phyloP scores from a whole-genome alignment of 164 flowering plant genomes.

The Vitis rupestris region DNA sequence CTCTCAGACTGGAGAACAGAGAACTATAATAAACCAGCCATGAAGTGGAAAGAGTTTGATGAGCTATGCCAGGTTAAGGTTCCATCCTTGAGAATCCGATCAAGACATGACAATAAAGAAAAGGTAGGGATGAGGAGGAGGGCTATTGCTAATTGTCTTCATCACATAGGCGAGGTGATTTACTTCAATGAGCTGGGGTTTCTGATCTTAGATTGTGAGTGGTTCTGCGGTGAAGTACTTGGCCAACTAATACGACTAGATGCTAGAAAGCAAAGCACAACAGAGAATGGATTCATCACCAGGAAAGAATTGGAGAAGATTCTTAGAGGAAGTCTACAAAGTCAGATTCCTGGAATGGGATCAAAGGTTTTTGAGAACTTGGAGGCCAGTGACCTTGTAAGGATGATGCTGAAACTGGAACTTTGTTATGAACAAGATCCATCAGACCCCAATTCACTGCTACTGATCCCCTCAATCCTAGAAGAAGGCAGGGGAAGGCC shows the following conservation, averaged over 20 bases:
- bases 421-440: conserved; percentile 82
- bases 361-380: conserved; percentile 69
- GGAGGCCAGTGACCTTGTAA: conserved; percentile 71
- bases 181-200: conserved; percentile 74
- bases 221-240: conserved; percentile 84
- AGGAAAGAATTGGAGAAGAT: conserved; percentile 77
- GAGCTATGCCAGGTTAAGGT: conserved; percentile 80
- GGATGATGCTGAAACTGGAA: conserved; percentile 89
- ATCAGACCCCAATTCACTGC: conserved; percentile 59
- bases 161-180: conserved; percentile 79
- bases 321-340: conserved; percentile 61
- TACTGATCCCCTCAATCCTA: conserved; percentile 72
- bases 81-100: conserved; percentile 63
- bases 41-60: conserved; percentile 81
- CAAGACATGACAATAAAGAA: conserved; percentile 61
- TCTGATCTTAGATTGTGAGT: conserved; percentile 76
- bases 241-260: conserved; percentile 61
- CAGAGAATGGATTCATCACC: conserved; percentile 62
- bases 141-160: conserved; percentile 70
- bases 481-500: conserved; percentile 78
- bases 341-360: conserved; percentile 72
- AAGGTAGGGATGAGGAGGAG: conserved; percentile 72
- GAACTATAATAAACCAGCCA: conserved; percentile 65
- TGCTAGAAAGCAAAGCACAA: conserved; percentile 41
- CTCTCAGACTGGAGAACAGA: conserved; percentile 82